Conservation (phyloP, 768 basidiomycete genomes). For the Dictyophora rubrovolvata region DNA sequence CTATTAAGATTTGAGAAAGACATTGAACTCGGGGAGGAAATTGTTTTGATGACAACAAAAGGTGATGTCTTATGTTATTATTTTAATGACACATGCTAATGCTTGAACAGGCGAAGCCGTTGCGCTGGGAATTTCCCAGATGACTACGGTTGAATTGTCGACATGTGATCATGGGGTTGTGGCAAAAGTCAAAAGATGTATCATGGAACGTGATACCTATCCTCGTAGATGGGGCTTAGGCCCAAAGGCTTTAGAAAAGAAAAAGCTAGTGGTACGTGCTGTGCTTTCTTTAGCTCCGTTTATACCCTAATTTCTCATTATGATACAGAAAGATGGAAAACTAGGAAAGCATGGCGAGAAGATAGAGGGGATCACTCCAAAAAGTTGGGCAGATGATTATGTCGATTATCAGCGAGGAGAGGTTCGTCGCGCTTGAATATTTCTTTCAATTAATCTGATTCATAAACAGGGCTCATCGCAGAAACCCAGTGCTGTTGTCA, state of each 20-base stretch:
- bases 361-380: constrained; percentile 77
- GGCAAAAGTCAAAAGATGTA: constrained; percentile 97
- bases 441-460: not conserved
- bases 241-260: constrained; percentile 95
- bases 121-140: constrained; percentile 89
- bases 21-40: constrained; percentile 89
- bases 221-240: constrained; percentile 97
- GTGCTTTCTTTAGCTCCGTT: no score
- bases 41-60: constrained; percentile 98
- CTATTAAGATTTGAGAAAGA: constrained; percentile 93
- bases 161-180: constrained; percentile 99
- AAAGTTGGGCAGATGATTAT: constrained; percentile 87
- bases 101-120: constrained; percentile 68
- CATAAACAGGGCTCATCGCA: constrained; percentile 13
- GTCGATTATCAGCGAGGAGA: constrained; percentile 80
- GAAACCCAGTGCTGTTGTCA: constrained; percentile 17
- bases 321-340: constrained; percentile 76
- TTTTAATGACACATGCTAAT: constrained; percentile 7
- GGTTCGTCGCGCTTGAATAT: constrained; percentile 12
- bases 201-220: constrained; percentile 99
- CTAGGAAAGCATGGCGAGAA: constrained; percentile 92
- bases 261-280: constrained; percentile 63
- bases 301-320: not conserved
- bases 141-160: constrained; percentile 97
- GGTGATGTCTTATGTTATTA: constrained; percentile 31